Evolutionary conservation across 2,329 filamentous ascomycete species (phyloP), one percentile per base, ranked within the genome.

Genomic region (Lachnellula willkommii): DNA sequence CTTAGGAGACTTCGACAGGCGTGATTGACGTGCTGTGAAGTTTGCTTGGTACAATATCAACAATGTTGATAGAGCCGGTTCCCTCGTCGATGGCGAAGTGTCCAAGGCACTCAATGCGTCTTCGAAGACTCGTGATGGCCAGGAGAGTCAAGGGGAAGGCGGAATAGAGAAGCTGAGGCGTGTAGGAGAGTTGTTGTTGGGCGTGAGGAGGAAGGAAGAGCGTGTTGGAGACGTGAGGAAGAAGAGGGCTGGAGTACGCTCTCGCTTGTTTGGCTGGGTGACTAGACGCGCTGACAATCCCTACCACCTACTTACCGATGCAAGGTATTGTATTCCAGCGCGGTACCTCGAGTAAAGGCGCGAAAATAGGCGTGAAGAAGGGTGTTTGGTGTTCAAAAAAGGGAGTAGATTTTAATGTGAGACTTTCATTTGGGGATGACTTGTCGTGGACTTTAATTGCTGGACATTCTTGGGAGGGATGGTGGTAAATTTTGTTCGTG

Each of bases 181-280:
- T 65, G 63, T 68, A 69, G 60, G 56, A 62, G 57, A 50, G 64
- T 65, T 68, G 67, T 69, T 68, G 70, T 69, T 62, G 65, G 57
- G 37, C 36, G 45, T 50, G 53, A 40, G 43, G 53, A 43, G 50
- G 42, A 36, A 40, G 49, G 62, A 64, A 60, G 60, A 56, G 20
- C 43, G 57, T 56, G 59, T 57, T 47, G 43, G 60, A 56, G 58
- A 62, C 63, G 62, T 54, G 62, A 61, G 24, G 24, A 61, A 62
- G 63, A 63, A 32, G 28, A 32, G 28, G 28, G 4, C 26, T 49
- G 54, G 49, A 60, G 56, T 39, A 50, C 37, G 51, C 52, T 32
- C 55, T 62, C 60, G 62, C 53, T 61, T 63, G 60, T 64, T 62
- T 58, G 62, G 62, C 52, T 56, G 58, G 60, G 59, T 50, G 56